Percentiles rank a stretch among this genome's conserved stretches.
Conservation (phyloP, 2,329 filamentous ascomycete species). For the Fusarium pseudocircinatum region DNA sequence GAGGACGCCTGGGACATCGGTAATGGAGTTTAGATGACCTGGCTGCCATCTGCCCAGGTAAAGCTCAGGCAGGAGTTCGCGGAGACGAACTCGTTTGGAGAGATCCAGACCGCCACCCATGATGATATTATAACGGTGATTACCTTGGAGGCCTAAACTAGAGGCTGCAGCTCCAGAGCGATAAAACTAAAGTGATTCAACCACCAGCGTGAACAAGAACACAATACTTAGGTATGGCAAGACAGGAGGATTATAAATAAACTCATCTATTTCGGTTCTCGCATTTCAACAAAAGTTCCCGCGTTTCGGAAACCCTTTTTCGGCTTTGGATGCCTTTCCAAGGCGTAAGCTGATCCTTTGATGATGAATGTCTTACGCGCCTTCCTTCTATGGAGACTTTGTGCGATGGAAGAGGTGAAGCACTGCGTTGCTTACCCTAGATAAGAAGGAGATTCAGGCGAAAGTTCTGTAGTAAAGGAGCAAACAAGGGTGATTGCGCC, state of each 20-base stretch:
- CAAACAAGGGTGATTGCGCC: too few species aligned
- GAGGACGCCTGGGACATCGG: slow-evolving; percentile 60
- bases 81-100: slow-evolving; percentile 44
- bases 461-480: too few species aligned
- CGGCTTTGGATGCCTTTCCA: background rate
- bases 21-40: slow-evolving; percentile 60
- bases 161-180: background rate
- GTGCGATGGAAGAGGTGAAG: background rate
- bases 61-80: slow-evolving; percentile 56
- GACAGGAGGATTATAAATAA: background rate
- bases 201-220: background rate
- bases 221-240: fast-evolving
- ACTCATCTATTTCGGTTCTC: background rate
- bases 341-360: background rate
- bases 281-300: background rate
- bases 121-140: background rate
- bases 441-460: too few species aligned
- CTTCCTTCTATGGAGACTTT: background rate
- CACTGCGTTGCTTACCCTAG: background rate
- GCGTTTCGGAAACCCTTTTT: slow-evolving; percentile 1
- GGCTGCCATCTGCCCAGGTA: slow-evolving; percentile 55
- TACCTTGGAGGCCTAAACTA: too few species aligned
- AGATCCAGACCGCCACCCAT: background rate
- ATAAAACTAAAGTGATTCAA: background rate
- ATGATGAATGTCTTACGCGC: background rate